Percentiles rank a stretch among this genome's conserved stretches.
These are phyloP conservation scores for Macrolepiota albuminosa DNA, from an alignment of 768 basidiomycete genomes.

Conservation along the genomic window DNA sequence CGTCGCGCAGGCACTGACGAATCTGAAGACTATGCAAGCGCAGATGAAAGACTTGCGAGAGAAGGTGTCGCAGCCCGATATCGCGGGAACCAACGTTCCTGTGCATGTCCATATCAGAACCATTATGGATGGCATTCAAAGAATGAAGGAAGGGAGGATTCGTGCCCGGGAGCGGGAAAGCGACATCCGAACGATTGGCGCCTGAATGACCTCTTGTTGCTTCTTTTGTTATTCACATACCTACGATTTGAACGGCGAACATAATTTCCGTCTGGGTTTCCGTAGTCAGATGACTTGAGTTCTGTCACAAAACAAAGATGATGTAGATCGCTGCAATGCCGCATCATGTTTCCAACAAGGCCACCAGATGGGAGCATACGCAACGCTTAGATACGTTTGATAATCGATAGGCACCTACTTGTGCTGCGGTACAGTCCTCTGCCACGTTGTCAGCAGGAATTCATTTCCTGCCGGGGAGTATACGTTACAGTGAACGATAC, in stretches of 20 bases:
- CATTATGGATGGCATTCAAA: constrained; percentile 41
- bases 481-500: neutral
- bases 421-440: too few relatives aligned
- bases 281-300: neutral
- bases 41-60: constrained; percentile 52
- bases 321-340: neutral
- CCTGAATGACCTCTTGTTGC: neutral
- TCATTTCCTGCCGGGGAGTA: neutral
- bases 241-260: neutral
- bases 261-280: neutral
- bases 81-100: constrained; percentile 41
- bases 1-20: constrained; percentile 40
- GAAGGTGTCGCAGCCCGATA: constrained; percentile 41
- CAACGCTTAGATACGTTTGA: neutral
- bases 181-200: constrained; percentile 18
- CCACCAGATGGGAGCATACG: neutral
- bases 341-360: neutral
- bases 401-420: neutral
- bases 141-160: constrained; percentile 33
- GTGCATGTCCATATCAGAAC: constrained; percentile 50
- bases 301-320: neutral
- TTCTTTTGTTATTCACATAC: neutral
- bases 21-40: constrained; percentile 39
- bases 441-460: too few relatives aligned
- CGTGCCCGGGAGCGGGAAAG: constrained; percentile 25